These are phyloP conservation scores for Coniferiporia weirii DNA, from an alignment of 1,284 basidiomycete genomes.

Conservation along the genomic window DNA sequence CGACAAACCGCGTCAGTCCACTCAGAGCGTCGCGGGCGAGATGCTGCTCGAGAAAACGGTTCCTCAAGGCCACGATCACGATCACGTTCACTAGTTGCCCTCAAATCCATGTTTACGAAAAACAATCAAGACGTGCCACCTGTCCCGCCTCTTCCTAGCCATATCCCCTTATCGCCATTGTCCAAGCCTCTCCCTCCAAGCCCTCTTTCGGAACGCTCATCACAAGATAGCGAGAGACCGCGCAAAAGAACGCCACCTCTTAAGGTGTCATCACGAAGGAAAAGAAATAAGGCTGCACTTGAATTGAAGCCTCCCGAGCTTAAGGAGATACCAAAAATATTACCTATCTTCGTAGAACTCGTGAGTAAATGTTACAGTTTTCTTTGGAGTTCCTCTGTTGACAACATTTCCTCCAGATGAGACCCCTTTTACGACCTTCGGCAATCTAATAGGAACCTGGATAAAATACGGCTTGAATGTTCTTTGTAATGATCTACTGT, in stretches of 20 bases:
- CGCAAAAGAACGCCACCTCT: constrained; percentile 12
- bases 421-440: constrained; percentile 14
- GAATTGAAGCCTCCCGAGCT: constrained; percentile 72
- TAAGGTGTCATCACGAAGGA: constrained; percentile 20
- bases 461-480: background rate
- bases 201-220: constrained; percentile 24
- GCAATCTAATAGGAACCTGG: background rate
- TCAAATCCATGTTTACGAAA: constrained; percentile 12
- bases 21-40: constrained; percentile 5
- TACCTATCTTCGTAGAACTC: constrained; percentile 87
- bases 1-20: background rate
- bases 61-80: constrained; percentile 14
- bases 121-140: constrained; percentile 27
- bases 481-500: background rate
- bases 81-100: constrained; percentile 11
- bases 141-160: constrained; percentile 38
- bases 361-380: constrained; percentile 39
- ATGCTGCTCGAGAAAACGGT: constrained; percentile 12
- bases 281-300: constrained; percentile 38
- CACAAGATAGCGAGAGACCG: constrained; percentile 23
- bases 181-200: constrained; percentile 33
- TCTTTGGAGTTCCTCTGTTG: background rate
- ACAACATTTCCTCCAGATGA: constrained; percentile 6
- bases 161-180: constrained; percentile 16
- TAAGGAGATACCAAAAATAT: constrained; percentile 65